phyloP scores from a whole-genome alignment of 2,329 filamentous ascomycete genomes.

The Diplodia intermedia region DNA sequence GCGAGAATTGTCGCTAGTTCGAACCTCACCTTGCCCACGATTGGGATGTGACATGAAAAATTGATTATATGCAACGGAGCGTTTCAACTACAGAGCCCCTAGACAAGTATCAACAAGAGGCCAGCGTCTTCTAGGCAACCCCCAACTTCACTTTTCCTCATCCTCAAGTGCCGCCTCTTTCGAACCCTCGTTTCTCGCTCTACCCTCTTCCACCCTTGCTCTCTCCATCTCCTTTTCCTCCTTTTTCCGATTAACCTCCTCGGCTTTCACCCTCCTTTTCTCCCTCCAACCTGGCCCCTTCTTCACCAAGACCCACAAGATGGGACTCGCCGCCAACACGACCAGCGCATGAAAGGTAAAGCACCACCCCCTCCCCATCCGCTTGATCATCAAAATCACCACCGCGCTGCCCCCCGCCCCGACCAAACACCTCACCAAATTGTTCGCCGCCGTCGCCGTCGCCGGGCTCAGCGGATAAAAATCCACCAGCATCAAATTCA shows the following conservation, averaged over 20 bases:
- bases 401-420: conserved; percentile 48
- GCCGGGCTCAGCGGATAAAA: conserved; percentile 46
- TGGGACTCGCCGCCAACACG: conserved; percentile 48
- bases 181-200: neutral
- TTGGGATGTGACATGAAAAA: too few relatives aligned
- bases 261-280: conserved; percentile 45
- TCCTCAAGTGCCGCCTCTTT: neutral
- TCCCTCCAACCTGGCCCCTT: conserved; percentile 55
- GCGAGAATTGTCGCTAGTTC: too few relatives aligned
- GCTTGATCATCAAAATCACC: conserved; percentile 52
- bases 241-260: conserved; percentile 36
- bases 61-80: too few relatives aligned
- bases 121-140: too few relatives aligned
- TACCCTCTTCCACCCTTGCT: neutral
- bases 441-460: conserved; percentile 48
- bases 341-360: conserved; percentile 56
- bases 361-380: conserved; percentile 54
- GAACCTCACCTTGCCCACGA: too few relatives aligned
- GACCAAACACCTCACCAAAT: conserved; percentile 44
- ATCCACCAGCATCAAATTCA: conserved; percentile 49
- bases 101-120: too few relatives aligned
- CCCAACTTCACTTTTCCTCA: neutral
- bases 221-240: conserved; percentile 8
- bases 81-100: too few relatives aligned
- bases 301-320: conserved; percentile 50